phyloP scores from a whole-genome alignment of 2,329 filamentous ascomycete species.

The Pezicula rhizophila region DNA sequence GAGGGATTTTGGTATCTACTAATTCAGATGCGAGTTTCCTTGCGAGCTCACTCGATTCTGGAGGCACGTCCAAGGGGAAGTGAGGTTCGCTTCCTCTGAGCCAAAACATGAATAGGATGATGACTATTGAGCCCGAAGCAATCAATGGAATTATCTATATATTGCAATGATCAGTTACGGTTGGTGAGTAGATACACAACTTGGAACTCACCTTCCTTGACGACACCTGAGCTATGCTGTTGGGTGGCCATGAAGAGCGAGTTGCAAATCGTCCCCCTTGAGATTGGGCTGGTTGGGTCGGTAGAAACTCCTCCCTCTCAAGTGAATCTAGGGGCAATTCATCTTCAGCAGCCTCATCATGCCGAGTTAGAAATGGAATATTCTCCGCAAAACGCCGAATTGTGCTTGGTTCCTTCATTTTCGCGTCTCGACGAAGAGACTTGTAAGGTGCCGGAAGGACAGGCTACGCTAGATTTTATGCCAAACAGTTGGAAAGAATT shows the following conservation, averaged over 20 bases:
- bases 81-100: neutral
- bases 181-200: neutral
- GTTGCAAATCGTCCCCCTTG: too few species aligned
- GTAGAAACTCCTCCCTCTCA: neutral
- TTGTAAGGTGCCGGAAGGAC: too few species aligned
- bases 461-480: too few species aligned
- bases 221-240: too few species aligned
- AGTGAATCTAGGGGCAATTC: neutral
- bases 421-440: too few species aligned
- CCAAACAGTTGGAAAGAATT: too few species aligned
- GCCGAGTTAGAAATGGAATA: neutral
- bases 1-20: conserved; percentile 28
- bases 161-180: neutral
- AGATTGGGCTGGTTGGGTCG: too few species aligned
- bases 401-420: neutral
- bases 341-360: neutral
- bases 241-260: too few species aligned
- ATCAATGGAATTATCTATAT: neutral
- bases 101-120: neutral
- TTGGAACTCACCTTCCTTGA: too few species aligned
- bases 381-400: neutral
- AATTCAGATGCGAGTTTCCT: conserved; percentile 8
- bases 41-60: conserved; percentile 7
- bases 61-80: conserved; percentile 3
- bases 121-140: neutral